Evolutionary conservation across 2,329 filamentous ascomycete species (phyloP).

Genomic region (Pseudomassariella vexata): DNA sequence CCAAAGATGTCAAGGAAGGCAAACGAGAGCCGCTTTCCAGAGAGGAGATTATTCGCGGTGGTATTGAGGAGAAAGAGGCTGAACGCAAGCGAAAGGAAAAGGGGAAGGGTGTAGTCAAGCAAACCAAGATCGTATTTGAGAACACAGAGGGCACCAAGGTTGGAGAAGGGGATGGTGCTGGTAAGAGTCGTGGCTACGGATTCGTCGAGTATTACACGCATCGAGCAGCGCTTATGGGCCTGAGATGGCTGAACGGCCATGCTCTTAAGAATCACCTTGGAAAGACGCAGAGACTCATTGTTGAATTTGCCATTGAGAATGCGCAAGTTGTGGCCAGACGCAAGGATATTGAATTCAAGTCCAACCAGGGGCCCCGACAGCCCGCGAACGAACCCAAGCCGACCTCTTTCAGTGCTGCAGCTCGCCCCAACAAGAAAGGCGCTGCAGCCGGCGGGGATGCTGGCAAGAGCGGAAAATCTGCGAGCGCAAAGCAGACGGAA

Average conservation of each 20-base stretch:
- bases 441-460: constrained; percentile 3
- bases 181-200: constrained; percentile 86
- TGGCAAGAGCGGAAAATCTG: constrained; percentile 10
- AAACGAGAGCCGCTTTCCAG: constrained; percentile 74
- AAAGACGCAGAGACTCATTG: constrained; percentile 83
- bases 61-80: constrained; percentile 72
- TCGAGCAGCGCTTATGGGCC: constrained; percentile 87
- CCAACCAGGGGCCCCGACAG: constrained; percentile 20
- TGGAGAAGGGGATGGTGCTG: constrained; percentile 67
- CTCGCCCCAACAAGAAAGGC: constrained; percentile 6
- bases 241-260: constrained; percentile 87
- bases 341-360: constrained; percentile 43
- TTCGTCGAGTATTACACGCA: constrained; percentile 97
- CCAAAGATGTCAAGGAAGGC: constrained; percentile 78
- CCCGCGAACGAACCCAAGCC: neutral
- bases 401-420: constrained; percentile 6
- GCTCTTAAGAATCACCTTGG: constrained; percentile 56
- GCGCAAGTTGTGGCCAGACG: constrained; percentile 87
- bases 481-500: constrained; percentile 16
- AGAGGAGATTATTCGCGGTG: constrained; percentile 78
- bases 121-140: constrained; percentile 94
- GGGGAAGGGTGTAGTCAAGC: constrained; percentile 80
- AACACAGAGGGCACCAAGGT: constrained; percentile 80
- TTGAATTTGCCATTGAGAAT: constrained; percentile 98
- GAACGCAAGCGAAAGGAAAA: constrained; percentile 75